Conservation (phyloP, 2,329 filamentous ascomycete genomes). For the Epichloe aotearoae region DNA sequence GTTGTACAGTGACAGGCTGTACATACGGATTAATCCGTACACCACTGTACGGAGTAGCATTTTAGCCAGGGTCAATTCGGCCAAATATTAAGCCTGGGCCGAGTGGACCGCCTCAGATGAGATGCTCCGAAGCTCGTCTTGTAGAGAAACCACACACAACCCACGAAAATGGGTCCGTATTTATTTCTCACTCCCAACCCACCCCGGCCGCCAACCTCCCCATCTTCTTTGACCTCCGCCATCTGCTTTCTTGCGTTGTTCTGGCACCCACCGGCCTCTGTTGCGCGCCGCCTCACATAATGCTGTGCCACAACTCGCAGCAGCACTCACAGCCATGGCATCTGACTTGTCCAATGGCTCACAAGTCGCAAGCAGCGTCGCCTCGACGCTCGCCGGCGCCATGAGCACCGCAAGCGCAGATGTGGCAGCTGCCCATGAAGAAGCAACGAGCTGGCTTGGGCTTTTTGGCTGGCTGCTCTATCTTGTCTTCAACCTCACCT, state of each 20-base stretch:
- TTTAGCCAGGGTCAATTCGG: neutral
- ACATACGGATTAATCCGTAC: too few relatives aligned
- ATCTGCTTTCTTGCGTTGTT: neutral
- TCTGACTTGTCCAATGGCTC: conserved; percentile 26
- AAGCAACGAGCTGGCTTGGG: conserved; percentile 42
- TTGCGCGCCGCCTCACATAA: conserved; percentile 18
- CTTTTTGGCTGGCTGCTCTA: conserved; percentile 42
- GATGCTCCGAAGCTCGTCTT: neutral
- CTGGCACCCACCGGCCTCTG: conserved; percentile 9
- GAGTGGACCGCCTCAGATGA: neutral
- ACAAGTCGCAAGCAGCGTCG: conserved; percentile 19
- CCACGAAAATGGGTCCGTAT: conserved; percentile 5
- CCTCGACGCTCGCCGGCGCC: conserved; percentile 22
- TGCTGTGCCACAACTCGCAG: conserved; percentile 20
- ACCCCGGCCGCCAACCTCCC: neutral
- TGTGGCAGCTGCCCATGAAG: conserved; percentile 20
- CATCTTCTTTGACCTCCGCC: conserved; percentile 6
- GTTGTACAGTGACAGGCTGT: too few relatives aligned
- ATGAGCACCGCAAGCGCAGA: conserved; percentile 23
- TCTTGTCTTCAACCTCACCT: conserved; percentile 39
- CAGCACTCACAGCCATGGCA: conserved; percentile 25
- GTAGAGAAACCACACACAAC: neutral
- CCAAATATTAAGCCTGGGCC: neutral
- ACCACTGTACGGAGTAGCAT: too few relatives aligned
- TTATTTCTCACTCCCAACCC: conserved; percentile 7